Percentiles rank a stretch among this genome's conserved stretches.
Conservation (phyloP, 805 yeast genomes). For the Yarrowia porcina region DNA sequence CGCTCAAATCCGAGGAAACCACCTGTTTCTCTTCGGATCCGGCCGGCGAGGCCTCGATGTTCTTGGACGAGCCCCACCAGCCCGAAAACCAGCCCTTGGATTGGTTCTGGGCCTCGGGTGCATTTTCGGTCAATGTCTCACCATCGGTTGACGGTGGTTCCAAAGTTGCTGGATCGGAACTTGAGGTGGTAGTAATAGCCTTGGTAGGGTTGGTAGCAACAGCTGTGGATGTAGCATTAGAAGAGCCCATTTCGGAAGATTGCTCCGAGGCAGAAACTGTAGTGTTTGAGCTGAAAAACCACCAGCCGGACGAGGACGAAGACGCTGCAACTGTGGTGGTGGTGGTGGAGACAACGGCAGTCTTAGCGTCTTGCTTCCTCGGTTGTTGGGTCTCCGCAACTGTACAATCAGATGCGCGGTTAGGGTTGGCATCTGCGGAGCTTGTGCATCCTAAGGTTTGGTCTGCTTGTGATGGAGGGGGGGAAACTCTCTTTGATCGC, state of each 20-base stretch:
- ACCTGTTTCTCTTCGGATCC: conserved; percentile 12
- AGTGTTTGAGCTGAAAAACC: conserved; percentile 15
- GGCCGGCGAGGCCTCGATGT: not conserved
- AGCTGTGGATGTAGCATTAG: not conserved
- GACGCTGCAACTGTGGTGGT: conserved; percentile 1
- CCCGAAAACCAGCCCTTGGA: conserved; percentile 14
- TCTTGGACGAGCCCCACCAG: conserved; percentile 11
- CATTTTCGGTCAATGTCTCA: not conserved
- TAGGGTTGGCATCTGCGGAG: not conserved
- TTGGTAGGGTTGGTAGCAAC: not conserved
- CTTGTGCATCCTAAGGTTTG: not conserved
- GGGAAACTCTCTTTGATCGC: conserved; percentile 16
- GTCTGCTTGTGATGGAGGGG: conserved; percentile 17
- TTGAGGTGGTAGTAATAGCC: not conserved
- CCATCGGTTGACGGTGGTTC: not conserved
- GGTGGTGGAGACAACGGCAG: no score
- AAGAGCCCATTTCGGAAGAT: not conserved
- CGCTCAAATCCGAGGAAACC: not conserved
- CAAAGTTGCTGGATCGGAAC: conserved; percentile 6
- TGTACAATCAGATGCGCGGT: conserved; percentile 25
- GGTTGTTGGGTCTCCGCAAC: conserved; percentile 12
- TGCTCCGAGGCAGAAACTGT: not conserved
- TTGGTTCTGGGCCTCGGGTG: not conserved
- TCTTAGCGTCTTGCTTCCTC: not conserved
- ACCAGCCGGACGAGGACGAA: conserved; percentile 2